These are phyloP conservation scores for Fusarium armeniacum DNA, from an alignment of 2,329 filamentous ascomycete species.

Conservation along the genomic window DNA sequence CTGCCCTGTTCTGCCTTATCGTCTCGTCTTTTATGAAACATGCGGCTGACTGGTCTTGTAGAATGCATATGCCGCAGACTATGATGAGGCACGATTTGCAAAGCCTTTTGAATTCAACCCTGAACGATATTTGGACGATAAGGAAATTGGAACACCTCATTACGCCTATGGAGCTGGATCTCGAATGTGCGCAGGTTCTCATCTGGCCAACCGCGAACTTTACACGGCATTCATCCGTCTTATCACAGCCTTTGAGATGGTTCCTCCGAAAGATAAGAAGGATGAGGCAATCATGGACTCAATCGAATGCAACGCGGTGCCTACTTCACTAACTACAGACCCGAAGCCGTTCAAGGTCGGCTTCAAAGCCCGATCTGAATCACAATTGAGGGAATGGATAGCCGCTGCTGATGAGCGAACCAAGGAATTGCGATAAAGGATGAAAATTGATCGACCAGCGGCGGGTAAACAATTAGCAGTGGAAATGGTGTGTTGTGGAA, in stretches of 20 bases:
- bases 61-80: constrained; percentile 82
- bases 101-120: constrained; percentile 74
- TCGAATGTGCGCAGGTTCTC: constrained; percentile 74
- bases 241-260: constrained; percentile 70
- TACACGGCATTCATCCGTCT: constrained; percentile 72
- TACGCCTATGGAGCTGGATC: constrained; percentile 74
- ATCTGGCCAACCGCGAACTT: constrained; percentile 73
- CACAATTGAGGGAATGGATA: constrained; percentile 66
- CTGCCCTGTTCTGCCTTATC: not conserved
- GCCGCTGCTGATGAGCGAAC: constrained; percentile 65
- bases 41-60: constrained; percentile 44
- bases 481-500: constrained; percentile 19
- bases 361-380: constrained; percentile 60
- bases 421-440: constrained; percentile 52
- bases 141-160: constrained; percentile 69
- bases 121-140: constrained; percentile 75
- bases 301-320: constrained; percentile 68
- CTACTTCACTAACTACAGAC: constrained; percentile 71
- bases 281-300: constrained; percentile 69
- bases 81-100: constrained; percentile 77
- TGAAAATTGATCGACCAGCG: not conserved
- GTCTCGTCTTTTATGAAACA: not conserved
- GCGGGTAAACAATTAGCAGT: constrained; percentile 22
- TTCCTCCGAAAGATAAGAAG: constrained; percentile 59
- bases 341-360: constrained; percentile 72